phyloP scores from a whole-genome alignment of 2,329 filamentous ascomycete species.

The Verticillium zaregamsianum region DNA sequence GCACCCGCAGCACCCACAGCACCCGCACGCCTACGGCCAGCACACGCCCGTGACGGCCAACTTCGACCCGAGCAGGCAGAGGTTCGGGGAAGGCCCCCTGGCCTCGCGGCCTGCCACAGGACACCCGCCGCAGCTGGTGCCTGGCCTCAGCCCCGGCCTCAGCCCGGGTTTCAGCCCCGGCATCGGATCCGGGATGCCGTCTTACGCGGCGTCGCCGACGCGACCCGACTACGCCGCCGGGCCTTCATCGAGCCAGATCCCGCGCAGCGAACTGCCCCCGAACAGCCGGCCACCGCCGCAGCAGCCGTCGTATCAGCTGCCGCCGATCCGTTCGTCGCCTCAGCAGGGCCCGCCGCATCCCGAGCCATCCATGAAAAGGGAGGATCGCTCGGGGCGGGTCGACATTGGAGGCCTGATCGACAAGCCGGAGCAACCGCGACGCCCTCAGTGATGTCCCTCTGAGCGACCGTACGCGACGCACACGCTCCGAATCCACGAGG shows the following conservation, averaged over 20 bases:
- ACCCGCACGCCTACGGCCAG: slow-evolving; percentile 31
- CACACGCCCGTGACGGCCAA: slow-evolving; percentile 41
- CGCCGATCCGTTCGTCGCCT: slow-evolving; percentile 40
- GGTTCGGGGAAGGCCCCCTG: slow-evolving; percentile 30
- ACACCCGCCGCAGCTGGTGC: slow-evolving; percentile 26
- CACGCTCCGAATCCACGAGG: not conserved
- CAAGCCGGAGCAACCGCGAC: slow-evolving; percentile 39
- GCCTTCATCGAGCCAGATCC: slow-evolving; percentile 46
- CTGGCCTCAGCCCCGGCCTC: slow-evolving; percentile 35
- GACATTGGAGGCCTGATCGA: slow-evolving; percentile 61
- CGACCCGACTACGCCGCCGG: slow-evolving; percentile 39
- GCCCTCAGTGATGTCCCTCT: slow-evolving; percentile 16
- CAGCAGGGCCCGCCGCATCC: slow-evolving; percentile 18
- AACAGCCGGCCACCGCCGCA: slow-evolving; percentile 23
- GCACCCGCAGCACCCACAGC: slow-evolving; percentile 1
- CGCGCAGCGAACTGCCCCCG: slow-evolving; percentile 45
- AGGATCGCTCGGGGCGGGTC: slow-evolving; percentile 49
- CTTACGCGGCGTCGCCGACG: slow-evolving; percentile 42
- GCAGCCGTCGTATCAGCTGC: slow-evolving; percentile 37
- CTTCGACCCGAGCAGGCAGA: slow-evolving; percentile 40
- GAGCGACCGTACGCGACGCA: not conserved
- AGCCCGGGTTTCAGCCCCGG: slow-evolving; percentile 33
- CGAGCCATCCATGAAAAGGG: slow-evolving; percentile 32
- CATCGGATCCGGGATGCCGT: slow-evolving; percentile 35
- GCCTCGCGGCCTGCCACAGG: slow-evolving; percentile 23